phyloP scores from a whole-genome alignment of 2,329 filamentous ascomycete genomes.

The Cercospora janseana region DNA sequence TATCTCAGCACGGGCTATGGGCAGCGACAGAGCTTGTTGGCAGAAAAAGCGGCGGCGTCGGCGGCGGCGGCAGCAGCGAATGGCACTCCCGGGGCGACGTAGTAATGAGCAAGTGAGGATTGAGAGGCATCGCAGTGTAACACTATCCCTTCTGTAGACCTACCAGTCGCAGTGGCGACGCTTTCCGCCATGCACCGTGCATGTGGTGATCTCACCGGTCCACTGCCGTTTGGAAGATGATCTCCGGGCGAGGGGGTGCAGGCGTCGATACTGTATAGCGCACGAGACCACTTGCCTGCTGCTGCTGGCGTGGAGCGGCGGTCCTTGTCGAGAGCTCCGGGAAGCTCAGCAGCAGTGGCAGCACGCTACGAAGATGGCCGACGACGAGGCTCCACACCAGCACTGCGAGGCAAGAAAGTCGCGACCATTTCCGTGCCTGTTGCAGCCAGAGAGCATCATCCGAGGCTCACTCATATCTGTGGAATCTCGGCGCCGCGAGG shows the following conservation, averaged over 20 bases:
- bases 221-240: no score
- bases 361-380: neutral
- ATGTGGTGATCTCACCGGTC: constrained; percentile 1
- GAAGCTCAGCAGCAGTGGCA: no score
- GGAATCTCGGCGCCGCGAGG: no score
- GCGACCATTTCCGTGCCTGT: neutral
- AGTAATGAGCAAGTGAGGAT: neutral
- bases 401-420: constrained; percentile 1
- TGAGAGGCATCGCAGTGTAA: neutral
- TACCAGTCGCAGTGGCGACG: neutral
- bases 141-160: neutral
- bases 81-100: constrained; percentile 2
- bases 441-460: neutral
- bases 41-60: constrained; percentile 6
- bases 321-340: no score
- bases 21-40: constrained; percentile 15
- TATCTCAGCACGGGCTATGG: constrained; percentile 32
- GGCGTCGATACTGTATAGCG: no score
- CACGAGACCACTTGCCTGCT: constrained; percentile 14
- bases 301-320: no score
- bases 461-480: no score
- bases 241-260: no score
- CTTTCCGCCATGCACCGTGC: neutral
- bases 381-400: neutral
- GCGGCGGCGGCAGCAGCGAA: neutral